A percentile compares a stretch with the other conserved stretches of the same genome.
These are phyloP conservation scores for Berberis vulgaris DNA, from an alignment of 164 flowering plant species.

Conservation along the genomic window DNA sequence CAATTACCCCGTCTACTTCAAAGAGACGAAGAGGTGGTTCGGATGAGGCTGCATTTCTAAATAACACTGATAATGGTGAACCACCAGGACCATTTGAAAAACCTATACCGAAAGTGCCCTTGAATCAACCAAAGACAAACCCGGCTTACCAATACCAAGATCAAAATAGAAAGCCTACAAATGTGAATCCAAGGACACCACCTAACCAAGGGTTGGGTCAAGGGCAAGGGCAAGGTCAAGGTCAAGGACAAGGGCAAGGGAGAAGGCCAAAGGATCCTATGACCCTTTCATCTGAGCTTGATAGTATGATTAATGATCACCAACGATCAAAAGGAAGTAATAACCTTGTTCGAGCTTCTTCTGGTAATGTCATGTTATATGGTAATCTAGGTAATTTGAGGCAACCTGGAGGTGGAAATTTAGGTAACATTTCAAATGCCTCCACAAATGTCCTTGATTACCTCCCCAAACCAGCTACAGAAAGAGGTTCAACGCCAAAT, in stretches of 20 bases:
- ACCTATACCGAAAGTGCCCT: not conserved
- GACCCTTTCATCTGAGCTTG: slow-evolving; percentile 78
- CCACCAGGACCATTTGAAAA: not conserved
- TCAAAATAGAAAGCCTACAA: slow-evolving; percentile 6
- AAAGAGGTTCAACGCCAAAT: slow-evolving; percentile 10
- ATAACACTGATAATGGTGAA: not conserved
- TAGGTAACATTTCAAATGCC: not conserved
- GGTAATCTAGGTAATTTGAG: slow-evolving; percentile 77
- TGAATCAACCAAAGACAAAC: slow-evolving; percentile 8
- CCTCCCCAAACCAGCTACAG: slow-evolving; percentile 33
- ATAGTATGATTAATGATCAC: slow-evolving; percentile 55
- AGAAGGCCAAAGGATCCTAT: slow-evolving; percentile 34
- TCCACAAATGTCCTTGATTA: slow-evolving; percentile 25
- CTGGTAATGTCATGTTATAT: slow-evolving; percentile 74
- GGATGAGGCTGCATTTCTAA: slow-evolving; percentile 24
- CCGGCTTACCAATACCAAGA: slow-evolving; percentile 17
- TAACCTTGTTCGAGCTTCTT: slow-evolving; percentile 70
- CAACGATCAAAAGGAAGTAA: slow-evolving; percentile 34
- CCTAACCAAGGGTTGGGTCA: not conserved
- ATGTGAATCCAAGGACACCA: slow-evolving; percentile 1
- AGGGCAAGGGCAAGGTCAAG: slow-evolving; percentile 11
- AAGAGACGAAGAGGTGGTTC: slow-evolving; percentile 37
- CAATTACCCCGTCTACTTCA: slow-evolving; percentile 16
- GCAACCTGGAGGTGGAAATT: slow-evolving; percentile 28
- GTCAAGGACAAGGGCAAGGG: slow-evolving; percentile 20